Percentiles rank a stretch among this genome's conserved stretches.
Evolutionary conservation across 202 grass and related monocot species (phyloP).

Genomic region (Carex arenaria): DNA sequence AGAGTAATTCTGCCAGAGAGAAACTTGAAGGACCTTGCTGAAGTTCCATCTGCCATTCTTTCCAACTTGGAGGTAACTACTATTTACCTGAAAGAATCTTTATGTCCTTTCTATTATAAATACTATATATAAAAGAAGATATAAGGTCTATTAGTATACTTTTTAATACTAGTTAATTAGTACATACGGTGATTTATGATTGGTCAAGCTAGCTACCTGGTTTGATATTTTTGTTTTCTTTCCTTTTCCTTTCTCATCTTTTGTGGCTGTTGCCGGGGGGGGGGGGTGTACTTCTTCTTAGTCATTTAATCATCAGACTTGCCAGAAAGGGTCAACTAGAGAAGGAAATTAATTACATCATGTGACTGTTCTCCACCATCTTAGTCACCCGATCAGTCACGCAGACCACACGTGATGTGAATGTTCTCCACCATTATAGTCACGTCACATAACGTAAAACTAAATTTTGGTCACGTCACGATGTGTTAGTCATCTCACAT

Average conservation of each 20-base stretch:
- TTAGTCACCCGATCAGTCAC: too few species aligned
- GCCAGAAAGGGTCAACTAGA: background rate
- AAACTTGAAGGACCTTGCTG: conserved; percentile 86
- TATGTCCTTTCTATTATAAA: background rate
- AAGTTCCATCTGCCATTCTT: conserved; percentile 79
- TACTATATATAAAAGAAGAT: background rate
- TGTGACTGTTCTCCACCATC: too few species aligned
- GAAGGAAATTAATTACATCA: too few species aligned
- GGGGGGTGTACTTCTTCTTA: background rate
- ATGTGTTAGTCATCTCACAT: too few species aligned
- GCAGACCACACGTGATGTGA: too few species aligned
- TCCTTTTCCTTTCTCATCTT: background rate
- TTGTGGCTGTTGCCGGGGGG: background rate
- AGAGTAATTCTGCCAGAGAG: conserved; percentile 95
- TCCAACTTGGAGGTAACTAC: conserved; percentile 70
- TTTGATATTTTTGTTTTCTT: background rate
- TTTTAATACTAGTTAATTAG: background rate
- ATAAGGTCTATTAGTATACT: background rate
- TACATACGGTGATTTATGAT: background rate
- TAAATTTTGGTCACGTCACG: too few species aligned
- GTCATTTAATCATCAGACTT: background rate
- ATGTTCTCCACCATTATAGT: too few species aligned
- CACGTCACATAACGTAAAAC: too few species aligned
- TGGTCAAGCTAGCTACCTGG: background rate
- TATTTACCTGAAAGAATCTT: background rate